phyloP scores from a whole-genome alignment of 139 green algal genomes.

The Tetraselmis striata region DNA sequence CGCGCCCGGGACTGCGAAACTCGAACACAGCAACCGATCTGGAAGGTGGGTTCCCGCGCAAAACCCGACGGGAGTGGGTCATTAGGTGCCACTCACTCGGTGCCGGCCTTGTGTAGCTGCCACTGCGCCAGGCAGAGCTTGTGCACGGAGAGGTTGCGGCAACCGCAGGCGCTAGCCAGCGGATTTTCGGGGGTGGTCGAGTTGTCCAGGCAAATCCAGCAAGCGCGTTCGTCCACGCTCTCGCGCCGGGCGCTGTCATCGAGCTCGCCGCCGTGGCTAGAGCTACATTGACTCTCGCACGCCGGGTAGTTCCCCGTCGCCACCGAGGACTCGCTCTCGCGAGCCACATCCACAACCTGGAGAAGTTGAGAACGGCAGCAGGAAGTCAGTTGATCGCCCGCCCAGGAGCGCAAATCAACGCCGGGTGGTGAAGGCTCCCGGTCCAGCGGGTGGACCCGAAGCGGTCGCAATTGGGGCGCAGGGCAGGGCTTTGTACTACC shows the following conservation, averaged over 20 bases:
- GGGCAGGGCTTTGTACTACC: no score
- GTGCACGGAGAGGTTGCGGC: not conserved
- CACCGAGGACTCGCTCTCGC: not conserved
- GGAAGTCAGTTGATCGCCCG: no score
- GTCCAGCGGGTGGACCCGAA: no score
- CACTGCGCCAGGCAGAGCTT: not conserved
- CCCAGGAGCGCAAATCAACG: no score
- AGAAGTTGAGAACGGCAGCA: not conserved
- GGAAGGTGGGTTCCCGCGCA: no score
- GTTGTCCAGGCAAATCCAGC: not conserved
- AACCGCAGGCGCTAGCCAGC: not conserved
- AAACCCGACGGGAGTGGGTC: no score
- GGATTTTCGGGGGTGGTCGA: not conserved
- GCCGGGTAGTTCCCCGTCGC: not conserved
- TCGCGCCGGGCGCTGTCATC: not conserved
- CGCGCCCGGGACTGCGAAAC: no score
- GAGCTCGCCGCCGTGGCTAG: not conserved
- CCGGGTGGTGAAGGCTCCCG: no score
- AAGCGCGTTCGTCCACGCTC: not conserved
- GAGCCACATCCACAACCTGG: not conserved
- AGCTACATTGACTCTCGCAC: no score
- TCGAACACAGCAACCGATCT: no score
- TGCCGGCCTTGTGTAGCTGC: not conserved
- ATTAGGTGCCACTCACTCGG: no score
- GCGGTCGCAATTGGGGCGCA: no score